These are phyloP conservation scores for Colletotrichum godetiae DNA, from an alignment of 2,329 filamentous ascomycete species.

Conservation along the genomic window DNA sequence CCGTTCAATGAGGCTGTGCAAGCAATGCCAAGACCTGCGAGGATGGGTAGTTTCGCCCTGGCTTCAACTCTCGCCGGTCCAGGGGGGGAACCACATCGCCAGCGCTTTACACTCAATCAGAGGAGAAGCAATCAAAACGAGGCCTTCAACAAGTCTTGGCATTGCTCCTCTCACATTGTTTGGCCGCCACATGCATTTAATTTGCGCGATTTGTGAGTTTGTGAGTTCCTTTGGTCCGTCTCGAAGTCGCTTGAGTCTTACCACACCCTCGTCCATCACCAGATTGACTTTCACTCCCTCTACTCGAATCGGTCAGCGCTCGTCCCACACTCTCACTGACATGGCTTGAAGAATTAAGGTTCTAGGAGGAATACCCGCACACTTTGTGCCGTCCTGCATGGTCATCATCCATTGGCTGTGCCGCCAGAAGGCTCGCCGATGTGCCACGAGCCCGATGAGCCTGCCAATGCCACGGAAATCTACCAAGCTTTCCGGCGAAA, in stretches of 20 bases:
- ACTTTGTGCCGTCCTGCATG: conserved; percentile 2
- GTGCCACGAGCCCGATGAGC: neutral
- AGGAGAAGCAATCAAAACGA: conserved; percentile 26
- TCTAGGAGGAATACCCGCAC: conserved; percentile 12
- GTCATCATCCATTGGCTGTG: neutral
- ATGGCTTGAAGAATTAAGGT: conserved; percentile 21
- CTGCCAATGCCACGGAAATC: conserved; percentile 6
- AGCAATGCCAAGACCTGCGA: conserved; percentile 30
- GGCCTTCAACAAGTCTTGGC: conserved; percentile 28
- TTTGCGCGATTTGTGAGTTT: conserved; percentile 32
- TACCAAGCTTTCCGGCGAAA: conserved; percentile 31
- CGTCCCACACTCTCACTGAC: conserved; percentile 20
- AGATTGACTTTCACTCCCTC: conserved; percentile 10
- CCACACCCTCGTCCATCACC: conserved; percentile 23
- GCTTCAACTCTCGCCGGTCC: conserved; percentile 23
- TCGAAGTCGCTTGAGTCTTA: conserved; percentile 1
- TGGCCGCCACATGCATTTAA: conserved; percentile 17
- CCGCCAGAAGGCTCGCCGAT: neutral
- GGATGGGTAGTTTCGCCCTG: conserved; percentile 31
- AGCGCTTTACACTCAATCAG: conserved; percentile 4
- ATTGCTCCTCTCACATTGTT: conserved; percentile 10
- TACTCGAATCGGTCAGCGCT: conserved; percentile 2
- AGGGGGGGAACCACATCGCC: neutral
- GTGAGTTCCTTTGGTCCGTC: conserved; percentile 22
- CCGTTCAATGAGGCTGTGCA: conserved; percentile 33